These are phyloP conservation scores for Aspergillus saccharolyticus DNA, from an alignment of 495 filamentous ascomycete genomes.

Conservation along the genomic window DNA sequence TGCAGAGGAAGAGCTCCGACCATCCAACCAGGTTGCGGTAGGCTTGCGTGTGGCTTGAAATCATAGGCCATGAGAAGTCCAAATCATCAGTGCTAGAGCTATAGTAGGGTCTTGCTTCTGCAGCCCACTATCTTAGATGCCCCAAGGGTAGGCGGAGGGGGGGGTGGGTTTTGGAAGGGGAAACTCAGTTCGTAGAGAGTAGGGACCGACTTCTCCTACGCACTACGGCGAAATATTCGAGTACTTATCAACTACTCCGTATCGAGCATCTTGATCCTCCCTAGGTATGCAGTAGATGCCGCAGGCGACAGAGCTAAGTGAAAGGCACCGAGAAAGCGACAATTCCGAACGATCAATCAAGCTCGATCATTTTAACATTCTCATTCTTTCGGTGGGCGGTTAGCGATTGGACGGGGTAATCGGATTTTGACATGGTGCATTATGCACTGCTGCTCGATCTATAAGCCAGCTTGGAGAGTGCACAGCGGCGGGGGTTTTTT, in stretches of 20 bases:
- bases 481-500: no score
- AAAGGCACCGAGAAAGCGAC: constrained; percentile 7
- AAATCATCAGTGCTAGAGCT: constrained; percentile 12
- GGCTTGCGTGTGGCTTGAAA: constrained; percentile 1
- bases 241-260: background rate
- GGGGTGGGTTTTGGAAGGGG: no score
- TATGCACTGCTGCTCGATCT: constrained; percentile 7
- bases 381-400: constrained; percentile 7
- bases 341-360: constrained; percentile 10
- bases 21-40: constrained; percentile 8
- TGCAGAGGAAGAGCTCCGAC: constrained; percentile 4
- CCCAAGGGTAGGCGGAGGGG: no score
- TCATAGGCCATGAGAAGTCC: constrained; percentile 14
- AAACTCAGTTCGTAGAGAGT: background rate
- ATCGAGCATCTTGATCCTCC: background rate
- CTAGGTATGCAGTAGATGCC: background rate
- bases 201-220: background rate
- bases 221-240: background rate
- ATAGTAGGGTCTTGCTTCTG: constrained; percentile 6
- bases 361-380: constrained; percentile 11
- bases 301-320: constrained; percentile 11
- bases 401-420: constrained; percentile 23
- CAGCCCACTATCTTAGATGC: constrained; percentile 6
- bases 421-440: constrained; percentile 7
- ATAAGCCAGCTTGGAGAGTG: background rate